Evolutionary conservation across 116 monocot species (phyloP), one percentile per base, ranked within the genome.

Genomic region (Papilionanthe hybrid): DNA sequence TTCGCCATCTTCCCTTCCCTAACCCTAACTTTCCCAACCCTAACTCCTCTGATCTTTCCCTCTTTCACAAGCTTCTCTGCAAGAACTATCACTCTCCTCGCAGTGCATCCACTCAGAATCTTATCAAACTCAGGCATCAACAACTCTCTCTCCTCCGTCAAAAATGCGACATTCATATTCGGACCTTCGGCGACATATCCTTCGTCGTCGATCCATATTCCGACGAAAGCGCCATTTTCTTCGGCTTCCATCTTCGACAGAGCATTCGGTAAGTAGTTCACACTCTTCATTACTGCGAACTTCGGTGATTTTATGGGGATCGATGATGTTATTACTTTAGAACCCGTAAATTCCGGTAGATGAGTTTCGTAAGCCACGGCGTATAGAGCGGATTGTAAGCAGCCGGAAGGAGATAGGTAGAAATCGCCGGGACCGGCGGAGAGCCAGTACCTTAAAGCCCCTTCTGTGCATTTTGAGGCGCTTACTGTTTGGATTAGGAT

Each of bases 141-240:
- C 15, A 96, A 82, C 67, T 87, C 90, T 27, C 63, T 82, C 5
- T 85, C 72, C 42, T 53, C 49, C 13, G 85, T 92, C 56, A 96
- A 86, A 84, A 93, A 96, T 27, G 88, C 96, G 11, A 92, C 94
- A 82, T 96, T 96, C 96, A 96, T 96, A 77, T 90, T 96, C 37
- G 94, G 92, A 25, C 94, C 96, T 81, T 96, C 96, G 6, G 93
- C 93, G 27, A 96, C 76, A 78, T 90, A 92, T 0, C 92, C 96
- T 76, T 88, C 86, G 75, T 93, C 92, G 73, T 96, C 94, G 30
- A 96, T 77, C 96, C 96, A 96, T 66, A 96, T 93, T 6, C 88
- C 96, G 11, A 86, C 90, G 84, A 85, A 96, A 27, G 86, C 86
- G 29, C 83, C 90, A 74, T 84, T 90, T 42, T 93, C 92, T 77